phyloP scores from a whole-genome alignment of 352 stramenopile species.

The Globisporangium sylvaticum region DNA sequence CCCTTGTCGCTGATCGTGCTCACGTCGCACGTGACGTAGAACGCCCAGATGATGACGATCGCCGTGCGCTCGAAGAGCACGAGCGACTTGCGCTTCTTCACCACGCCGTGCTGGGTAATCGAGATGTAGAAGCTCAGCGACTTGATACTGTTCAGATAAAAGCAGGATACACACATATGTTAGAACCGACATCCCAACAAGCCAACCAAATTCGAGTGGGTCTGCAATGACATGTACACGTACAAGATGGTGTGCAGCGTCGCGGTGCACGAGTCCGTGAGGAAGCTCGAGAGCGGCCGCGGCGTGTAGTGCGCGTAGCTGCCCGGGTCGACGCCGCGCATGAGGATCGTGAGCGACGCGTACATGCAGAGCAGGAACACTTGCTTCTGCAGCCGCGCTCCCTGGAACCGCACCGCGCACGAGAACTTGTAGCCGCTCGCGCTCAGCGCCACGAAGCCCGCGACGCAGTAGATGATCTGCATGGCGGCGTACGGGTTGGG shows the following conservation, averaged over 20 bases:
- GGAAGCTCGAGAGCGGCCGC: constrained; percentile 32
- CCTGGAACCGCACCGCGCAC: constrained; percentile 27
- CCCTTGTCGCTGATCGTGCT: constrained; percentile 31
- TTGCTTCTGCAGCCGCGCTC: constrained; percentile 44
- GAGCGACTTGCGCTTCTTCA: constrained; percentile 25
- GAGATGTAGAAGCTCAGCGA: constrained; percentile 53
- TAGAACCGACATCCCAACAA: not conserved
- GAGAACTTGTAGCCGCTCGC: constrained; percentile 46
- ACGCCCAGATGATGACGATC: constrained; percentile 34
- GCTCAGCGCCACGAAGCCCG: constrained; percentile 29
- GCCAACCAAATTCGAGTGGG: not conserved
- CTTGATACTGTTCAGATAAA: constrained; percentile 33
- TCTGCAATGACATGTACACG: constrained; percentile 11
- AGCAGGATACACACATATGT: not conserved
- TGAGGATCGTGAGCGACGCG: constrained; percentile 42
- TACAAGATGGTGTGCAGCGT: constrained; percentile 58
- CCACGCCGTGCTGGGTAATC: constrained; percentile 46
- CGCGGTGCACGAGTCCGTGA: constrained; percentile 57
- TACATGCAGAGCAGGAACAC: constrained; percentile 52
- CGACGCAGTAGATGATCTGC: constrained; percentile 39
- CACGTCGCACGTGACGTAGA: constrained; percentile 34
- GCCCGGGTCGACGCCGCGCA: constrained; percentile 46
- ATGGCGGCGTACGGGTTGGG: constrained; percentile 27
- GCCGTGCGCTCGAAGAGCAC: constrained; percentile 23
- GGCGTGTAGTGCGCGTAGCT: constrained; percentile 51